These are phyloP conservation scores for Omphalotus olearius DNA, from an alignment of 1,284 basidiomycete species.

Conservation along the genomic window DNA sequence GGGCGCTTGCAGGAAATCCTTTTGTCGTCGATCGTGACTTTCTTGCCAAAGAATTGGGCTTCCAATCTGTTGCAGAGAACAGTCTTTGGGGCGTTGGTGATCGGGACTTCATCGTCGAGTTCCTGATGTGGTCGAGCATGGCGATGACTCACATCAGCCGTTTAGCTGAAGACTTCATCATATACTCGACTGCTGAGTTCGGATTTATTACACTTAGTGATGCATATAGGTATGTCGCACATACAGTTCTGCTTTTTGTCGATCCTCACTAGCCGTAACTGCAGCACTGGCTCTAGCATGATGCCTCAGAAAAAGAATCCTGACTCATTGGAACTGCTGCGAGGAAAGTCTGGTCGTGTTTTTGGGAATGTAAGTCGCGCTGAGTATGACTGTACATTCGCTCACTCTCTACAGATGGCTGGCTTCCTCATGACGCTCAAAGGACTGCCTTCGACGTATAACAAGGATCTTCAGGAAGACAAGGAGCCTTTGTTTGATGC, in stretches of 20 bases:
- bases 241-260: not conserved
- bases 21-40: slow-evolving; percentile 91
- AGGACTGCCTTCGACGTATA: slow-evolving; percentile 96
- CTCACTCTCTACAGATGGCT: slow-evolving; percentile 65
- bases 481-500: slow-evolving; percentile 97
- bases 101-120: slow-evolving; percentile 96
- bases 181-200: slow-evolving; percentile 97
- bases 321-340: slow-evolving; percentile 90
- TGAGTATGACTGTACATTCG: not conserved
- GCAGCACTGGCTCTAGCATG: slow-evolving; percentile 94
- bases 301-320: slow-evolving; percentile 99
- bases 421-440: slow-evolving; percentile 98
- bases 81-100: slow-evolving; percentile 95
- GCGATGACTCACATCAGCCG: slow-evolving; percentile 92
- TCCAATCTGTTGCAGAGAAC: slow-evolving; percentile 84
- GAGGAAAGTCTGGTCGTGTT: slow-evolving; percentile 92
- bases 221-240: slow-evolving; percentile 76
- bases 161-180: slow-evolving; percentile 93
- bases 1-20: slow-evolving; percentile 95
- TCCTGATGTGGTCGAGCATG: slow-evolving; percentile 94
- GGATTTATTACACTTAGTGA: slow-evolving; percentile 93
- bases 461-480: slow-evolving; percentile 98
- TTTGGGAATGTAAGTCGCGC: slow-evolving; percentile 75
- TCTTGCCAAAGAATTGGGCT: slow-evolving; percentile 82
- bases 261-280: slow-evolving; percentile 1